Evolutionary conservation across 768 basidiomycete species (phyloP), one percentile per base, ranked within the genome.

Genomic region (Boletus subparvulus): DNA sequence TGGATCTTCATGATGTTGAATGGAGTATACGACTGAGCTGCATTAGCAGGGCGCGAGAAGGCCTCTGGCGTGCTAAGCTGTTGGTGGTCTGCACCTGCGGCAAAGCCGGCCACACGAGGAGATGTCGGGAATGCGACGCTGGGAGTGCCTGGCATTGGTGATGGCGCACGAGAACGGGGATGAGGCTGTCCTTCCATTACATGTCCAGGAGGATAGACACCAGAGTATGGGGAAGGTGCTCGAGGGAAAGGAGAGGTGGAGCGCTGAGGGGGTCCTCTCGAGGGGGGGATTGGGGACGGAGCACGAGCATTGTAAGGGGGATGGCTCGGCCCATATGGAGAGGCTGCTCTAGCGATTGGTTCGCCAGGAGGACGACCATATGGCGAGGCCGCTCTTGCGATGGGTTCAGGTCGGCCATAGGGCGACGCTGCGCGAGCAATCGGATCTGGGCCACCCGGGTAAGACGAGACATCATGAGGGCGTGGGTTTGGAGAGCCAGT

Each of bases 1-100:
- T 86, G 81, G 47, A 92, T 77, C 71, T 84, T 88, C 76, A 85
- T 84, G 4, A 79, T 73, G 14, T 83, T 83, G 66, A 93, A 93
- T 30, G 83, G 81, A 0, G 83, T 80, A 70, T 85, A 93, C 8
- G 86, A 74, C 58, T 83, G 81, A 19, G 82, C 80, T 33, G 80
- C 80, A 64, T 88, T 90, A 42, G 87, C 79, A 16, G 86, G 85
- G 44, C 90, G 86, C 13, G 80, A 81, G 74, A 92, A 92, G 47
- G 85, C 86, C 61, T 88, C 87, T 1, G 90, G 90, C 2, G 83
- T 78, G 45, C 79, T 71, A 17, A 86, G 73, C 54, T 85, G 82
- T 17, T 70, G 67, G 28, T 26, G 35, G 0, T 77, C 73, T 45
- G 72, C 65, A 7, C 51, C 54, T 28, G 50, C 33, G 30, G 52